Conservation (phyloP, 2,329 filamentous ascomycete genomes). For the Alternaria brassicae region DNA sequence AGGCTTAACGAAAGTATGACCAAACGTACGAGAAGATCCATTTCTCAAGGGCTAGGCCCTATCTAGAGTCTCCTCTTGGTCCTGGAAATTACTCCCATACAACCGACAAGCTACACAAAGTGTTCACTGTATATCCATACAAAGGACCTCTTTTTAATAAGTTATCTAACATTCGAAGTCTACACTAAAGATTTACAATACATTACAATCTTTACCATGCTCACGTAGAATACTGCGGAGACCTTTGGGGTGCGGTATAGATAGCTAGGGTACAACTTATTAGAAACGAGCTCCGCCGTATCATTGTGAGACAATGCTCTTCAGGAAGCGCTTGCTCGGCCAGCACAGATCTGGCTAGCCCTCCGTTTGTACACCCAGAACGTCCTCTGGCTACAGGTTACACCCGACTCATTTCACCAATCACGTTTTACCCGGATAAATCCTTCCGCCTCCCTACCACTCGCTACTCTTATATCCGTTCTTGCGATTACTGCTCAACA, state of each 20-base stretch:
- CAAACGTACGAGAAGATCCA: too few relatives aligned
- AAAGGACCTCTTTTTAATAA: too few relatives aligned
- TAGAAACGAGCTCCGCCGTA: too few relatives aligned
- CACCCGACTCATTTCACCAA: background rate
- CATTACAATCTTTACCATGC: too few relatives aligned
- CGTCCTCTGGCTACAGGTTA: background rate
- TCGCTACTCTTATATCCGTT: background rate
- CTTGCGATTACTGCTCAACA: background rate
- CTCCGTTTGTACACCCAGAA: background rate
- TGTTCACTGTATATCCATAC: background rate
- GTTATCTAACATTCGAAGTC: too few relatives aligned
- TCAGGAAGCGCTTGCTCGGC: background rate
- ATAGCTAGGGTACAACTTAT: too few relatives aligned
- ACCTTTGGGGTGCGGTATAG: too few relatives aligned
- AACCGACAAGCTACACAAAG: background rate
- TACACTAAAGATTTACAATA: too few relatives aligned
- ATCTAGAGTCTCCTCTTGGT: too few relatives aligned
- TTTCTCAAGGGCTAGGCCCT: too few relatives aligned
- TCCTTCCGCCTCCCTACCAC: background rate
- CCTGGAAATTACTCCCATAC: background rate
- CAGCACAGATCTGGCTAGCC: background rate
- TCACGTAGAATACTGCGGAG: too few relatives aligned
- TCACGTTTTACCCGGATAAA: background rate
- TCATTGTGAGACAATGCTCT: background rate
- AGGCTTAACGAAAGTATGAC: background rate